These are phyloP conservation scores for Penicillium italicum DNA, from an alignment of 2,329 filamentous ascomycete genomes.

Conservation along the genomic window DNA sequence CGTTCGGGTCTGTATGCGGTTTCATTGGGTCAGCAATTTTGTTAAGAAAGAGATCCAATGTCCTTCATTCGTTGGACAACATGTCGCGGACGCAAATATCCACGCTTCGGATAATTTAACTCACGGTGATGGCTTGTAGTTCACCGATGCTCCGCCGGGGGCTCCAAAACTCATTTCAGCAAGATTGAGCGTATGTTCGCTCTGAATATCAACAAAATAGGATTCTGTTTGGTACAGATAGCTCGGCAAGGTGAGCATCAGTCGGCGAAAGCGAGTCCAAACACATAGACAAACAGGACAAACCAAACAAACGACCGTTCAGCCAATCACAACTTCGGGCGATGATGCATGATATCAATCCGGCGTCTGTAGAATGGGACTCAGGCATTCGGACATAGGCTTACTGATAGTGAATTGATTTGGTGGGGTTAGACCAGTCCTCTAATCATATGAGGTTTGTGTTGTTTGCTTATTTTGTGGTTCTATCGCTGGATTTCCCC, in stretches of 20 bases:
- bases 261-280: neutral
- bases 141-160: constrained; percentile 62
- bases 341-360: constrained; percentile 10
- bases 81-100: constrained; percentile 2
- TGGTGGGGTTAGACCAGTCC: too few relatives aligned
- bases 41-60: neutral
- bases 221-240: neutral
- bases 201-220: neutral
- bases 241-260: neutral
- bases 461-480: neutral
- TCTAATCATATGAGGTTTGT: neutral
- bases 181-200: neutral
- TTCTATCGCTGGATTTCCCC: neutral
- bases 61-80: neutral
- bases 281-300: constrained; percentile 29
- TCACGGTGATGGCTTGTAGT: constrained; percentile 67
- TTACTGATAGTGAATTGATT: neutral
- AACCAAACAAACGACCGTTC: constrained; percentile 26
- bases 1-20: constrained; percentile 66
- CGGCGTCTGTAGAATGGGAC: neutral
- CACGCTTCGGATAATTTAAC: constrained; percentile 23
- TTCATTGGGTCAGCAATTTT: constrained; percentile 2
- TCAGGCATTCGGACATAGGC: neutral
- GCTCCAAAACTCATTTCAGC: constrained; percentile 59
- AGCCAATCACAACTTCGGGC: constrained; percentile 15